Evolutionary conservation across 2,329 filamentous ascomycete species (phyloP).

Genomic region (Monilinia laxa): DNA sequence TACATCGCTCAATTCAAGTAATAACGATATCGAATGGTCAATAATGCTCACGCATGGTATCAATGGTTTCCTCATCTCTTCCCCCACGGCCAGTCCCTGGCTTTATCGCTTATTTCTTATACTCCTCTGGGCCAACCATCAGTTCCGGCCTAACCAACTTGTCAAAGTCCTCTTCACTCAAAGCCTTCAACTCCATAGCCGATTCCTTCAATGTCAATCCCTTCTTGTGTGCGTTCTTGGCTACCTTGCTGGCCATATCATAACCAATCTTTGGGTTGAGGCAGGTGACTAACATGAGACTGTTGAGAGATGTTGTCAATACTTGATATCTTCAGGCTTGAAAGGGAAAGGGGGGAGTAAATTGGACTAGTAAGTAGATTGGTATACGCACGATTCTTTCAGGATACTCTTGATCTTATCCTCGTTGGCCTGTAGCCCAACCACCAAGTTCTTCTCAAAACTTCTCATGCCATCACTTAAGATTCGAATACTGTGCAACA

Average conservation of each 20-base stretch:
- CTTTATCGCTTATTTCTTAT: constrained; percentile 43
- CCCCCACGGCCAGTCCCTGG: constrained; percentile 25
- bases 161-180: constrained; percentile 89
- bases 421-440: constrained; percentile 88
- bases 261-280: constrained; percentile 97
- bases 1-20: background rate
- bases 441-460: constrained; percentile 91
- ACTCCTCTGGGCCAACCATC: constrained; percentile 83
- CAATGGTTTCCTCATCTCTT: background rate
- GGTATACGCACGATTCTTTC: constrained; percentile 77
- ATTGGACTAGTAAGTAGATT: background rate
- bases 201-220: constrained; percentile 89
- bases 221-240: constrained; percentile 99
- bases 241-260: constrained; percentile 95
- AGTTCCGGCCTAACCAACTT: constrained; percentile 86
- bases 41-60: constrained; percentile 13
- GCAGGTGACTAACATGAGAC: constrained; percentile 97
- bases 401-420: constrained; percentile 85
- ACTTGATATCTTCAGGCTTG: background rate
- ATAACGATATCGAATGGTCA: constrained; percentile 4
- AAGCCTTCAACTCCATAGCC: constrained; percentile 86
- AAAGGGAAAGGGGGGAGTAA: background rate
- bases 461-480: constrained; percentile 90
- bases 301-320: constrained; percentile 42
- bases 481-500: constrained; percentile 87